A percentile compares a stretch with the other conserved stretches of the same genome.
phyloP scores from a whole-genome alignment of 1,284 basidiomycete species.

The Takashimella tepidaria region DNA sequence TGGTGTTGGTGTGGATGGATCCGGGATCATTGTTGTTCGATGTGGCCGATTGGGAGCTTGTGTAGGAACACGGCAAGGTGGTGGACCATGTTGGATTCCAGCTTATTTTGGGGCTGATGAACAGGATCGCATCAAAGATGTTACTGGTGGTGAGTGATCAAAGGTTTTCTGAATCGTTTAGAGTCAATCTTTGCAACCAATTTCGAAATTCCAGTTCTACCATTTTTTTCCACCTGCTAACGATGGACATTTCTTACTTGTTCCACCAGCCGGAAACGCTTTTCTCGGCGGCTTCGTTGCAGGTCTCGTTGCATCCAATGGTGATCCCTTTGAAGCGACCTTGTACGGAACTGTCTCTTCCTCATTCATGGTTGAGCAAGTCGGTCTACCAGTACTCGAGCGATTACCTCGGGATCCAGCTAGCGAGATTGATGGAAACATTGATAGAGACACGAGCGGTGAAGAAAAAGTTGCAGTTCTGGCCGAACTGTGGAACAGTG shows the following conservation, averaged over 20 bases:
- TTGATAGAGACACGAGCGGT: background rate
- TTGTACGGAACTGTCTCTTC: conserved; percentile 39
- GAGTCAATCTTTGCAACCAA: no score
- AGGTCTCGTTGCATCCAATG: conserved; percentile 25
- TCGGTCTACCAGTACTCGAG: conserved; percentile 28
- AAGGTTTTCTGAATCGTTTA: background rate
- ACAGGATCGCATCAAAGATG: conserved; percentile 27
- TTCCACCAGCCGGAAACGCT: conserved; percentile 34
- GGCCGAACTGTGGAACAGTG: conserved; percentile 35
- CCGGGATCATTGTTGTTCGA: conserved; percentile 37
- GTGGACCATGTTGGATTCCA: conserved; percentile 35
- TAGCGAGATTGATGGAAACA: background rate
- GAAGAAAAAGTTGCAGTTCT: background rate
- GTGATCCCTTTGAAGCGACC: conserved; percentile 35
- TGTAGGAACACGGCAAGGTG: conserved; percentile 28
- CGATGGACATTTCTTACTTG: conserved; percentile 5
- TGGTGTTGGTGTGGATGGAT: conserved; percentile 24
- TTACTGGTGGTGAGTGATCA: conserved; percentile 34
- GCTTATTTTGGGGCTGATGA: conserved; percentile 24
- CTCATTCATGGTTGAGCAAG: conserved; percentile 42
- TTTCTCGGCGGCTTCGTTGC: conserved; percentile 43
- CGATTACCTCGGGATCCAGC: background rate
- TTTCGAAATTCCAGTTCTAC: no score
- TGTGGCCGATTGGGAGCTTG: conserved; percentile 37
- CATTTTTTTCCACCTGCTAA: no score